Conservation (phyloP, 805 yeast genomes). For the Candida anglica region DNA sequence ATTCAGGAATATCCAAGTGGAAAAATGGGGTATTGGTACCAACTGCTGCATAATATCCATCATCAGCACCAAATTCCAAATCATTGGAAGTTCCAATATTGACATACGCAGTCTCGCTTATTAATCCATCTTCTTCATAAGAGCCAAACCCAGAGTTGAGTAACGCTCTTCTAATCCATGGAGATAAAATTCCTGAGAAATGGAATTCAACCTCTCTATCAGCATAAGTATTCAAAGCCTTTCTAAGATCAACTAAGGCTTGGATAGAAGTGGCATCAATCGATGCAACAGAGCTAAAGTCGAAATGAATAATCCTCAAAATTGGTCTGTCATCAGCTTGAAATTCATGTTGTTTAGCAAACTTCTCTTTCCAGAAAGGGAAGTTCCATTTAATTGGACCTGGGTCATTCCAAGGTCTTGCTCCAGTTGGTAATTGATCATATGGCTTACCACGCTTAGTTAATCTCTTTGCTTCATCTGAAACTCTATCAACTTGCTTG, state of each 20-base stretch:
- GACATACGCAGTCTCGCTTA: constrained; percentile 36
- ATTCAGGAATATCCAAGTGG: constrained; percentile 73
- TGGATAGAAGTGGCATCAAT: constrained; percentile 81
- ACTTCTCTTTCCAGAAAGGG: constrained; percentile 21
- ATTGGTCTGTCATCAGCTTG: constrained; percentile 53
- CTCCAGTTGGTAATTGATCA: constrained; percentile 37
- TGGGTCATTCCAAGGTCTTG: constrained; percentile 89
- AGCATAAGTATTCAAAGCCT: constrained; percentile 67
- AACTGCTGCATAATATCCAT: constrained; percentile 48
- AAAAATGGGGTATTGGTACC: constrained; percentile 71
- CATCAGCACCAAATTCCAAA: constrained; percentile 24
- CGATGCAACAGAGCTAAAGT: constrained; percentile 72
- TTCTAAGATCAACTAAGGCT: constrained; percentile 69
- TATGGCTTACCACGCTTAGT: constrained; percentile 61
- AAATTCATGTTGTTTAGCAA: constrained; percentile 10
- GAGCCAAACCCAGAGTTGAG: constrained; percentile 76
- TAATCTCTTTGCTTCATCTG: constrained; percentile 57
- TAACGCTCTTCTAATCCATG: constrained; percentile 82
- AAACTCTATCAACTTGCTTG: constrained; percentile 61
- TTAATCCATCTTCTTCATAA: constrained; percentile 36
- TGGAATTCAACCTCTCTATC: constrained; percentile 86
- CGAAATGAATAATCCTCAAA: constrained; percentile 70
- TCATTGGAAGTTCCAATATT: constrained; percentile 32
- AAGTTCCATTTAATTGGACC: constrained; percentile 50
- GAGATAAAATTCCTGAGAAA: constrained; percentile 77